Base-by-base conservation (phyloP, 1,284 basidiomycete genomes). In the Malassezia restricta region DNA sequence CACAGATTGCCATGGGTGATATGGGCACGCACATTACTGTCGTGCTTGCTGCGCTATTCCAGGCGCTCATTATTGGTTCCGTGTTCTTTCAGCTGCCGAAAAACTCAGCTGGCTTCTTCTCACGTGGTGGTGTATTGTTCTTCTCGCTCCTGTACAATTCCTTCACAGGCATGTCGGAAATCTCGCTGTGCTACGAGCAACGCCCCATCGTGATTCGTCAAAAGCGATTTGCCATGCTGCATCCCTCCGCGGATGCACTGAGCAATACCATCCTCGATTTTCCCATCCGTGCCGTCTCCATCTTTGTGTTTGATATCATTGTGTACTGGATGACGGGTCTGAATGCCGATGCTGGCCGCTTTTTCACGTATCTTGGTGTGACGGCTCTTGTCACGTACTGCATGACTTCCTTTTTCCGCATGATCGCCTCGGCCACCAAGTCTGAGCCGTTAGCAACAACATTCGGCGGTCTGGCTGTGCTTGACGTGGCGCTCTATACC, bases 1-100 rank as follows among this genome's bases (percentile, higher is more conserved):
- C 39, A 15, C 83, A 83, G 66, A 83, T 86, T 59, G 66, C 84
- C 30, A 71, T 75, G 39, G 85, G 84, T 1, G 79, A 79, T 49
- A 64, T 77, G 42, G 76, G 68, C 51, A 74, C 79, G 1, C 58
- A 65, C 43, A 35, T 64, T 12, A 68, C 67, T 6, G 48, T 51
- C 6, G 24, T 48, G 14, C 30, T 51, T 11, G 76, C 75, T 8
- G 47, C 58, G 29, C 53, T 63, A 40, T 49, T 51, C 55, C 56
- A 61, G 29, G 82, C 85, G 45, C 74, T 92, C 45, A 81, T 92
- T 47, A 81, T 87, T 58, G 87, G 86, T 31, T 82, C 85, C 74
- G 81, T 86, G 32, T 81, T 90, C 49, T 88, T 63, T 28, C 57
- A 66, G 31, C 48, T 66, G 44, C 62, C 62, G 7, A 28, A 47